Base-by-base conservation (phyloP, 139 green algal genomes). In the Chlamydomonas eustigma region DNA sequence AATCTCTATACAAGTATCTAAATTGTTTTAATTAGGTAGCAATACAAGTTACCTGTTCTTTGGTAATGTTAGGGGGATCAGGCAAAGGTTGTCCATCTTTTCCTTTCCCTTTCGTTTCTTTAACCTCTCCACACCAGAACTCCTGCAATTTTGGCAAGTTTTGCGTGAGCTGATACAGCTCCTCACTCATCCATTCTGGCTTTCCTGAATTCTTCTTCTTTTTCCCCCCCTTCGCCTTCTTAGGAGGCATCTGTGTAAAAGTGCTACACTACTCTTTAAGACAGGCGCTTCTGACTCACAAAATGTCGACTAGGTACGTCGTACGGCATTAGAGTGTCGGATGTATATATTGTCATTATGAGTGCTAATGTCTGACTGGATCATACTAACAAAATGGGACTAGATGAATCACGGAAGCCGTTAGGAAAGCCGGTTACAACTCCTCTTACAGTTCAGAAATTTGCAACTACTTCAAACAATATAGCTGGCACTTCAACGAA, bases 81-180 rank as follows among this genome's bases (percentile, higher is more conserved):
- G 31, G 65, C 28, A 72, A 34, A 2, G 69, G 73, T 0, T 78
- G 73, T 18, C 76, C 74, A 38, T 82, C 76, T 18, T 69, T 75
- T 25, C 73, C 76, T 50, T 86, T 86, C 28, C 79, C 37, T n/a
- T 86, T 86, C 1, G 73, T 71, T 2, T 86, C 81, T 32, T 86
- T 86, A 25, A 86, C 51, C 1, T 86, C 81, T 4, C 81, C 81
- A 35, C 67, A 75, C 38, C 76, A 86, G 58, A 82, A 86, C 63
- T 86, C 81, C 4, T 79, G 64, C 18, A 82, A 50, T 52, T 85
- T 81, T 5, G 68, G 68, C n/a, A 81, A 32, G 37, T 76, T 81
- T 22, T 50, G 68, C 2, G 24, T 68, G 1, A 85, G 76, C 30
- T 78, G 71, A 32, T 74, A 86, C 50, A 86, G 18, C 1, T 64